Base-by-base conservation (phyloP, 345 rosid species). In the Camelina hispida region DNA sequence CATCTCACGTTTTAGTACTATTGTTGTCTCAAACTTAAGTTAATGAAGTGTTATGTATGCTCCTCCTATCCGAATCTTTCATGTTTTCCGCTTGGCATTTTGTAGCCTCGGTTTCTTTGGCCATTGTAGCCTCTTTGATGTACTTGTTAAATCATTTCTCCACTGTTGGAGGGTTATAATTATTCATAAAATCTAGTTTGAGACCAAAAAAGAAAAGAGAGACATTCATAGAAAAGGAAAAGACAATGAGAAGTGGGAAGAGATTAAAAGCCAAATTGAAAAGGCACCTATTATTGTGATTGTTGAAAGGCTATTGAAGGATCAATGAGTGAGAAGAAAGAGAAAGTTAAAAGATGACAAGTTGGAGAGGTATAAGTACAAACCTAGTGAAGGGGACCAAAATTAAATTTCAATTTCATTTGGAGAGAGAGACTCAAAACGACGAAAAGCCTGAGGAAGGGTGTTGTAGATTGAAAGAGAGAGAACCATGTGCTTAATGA, bases 231-330 rank as follows among this genome's bases (percentile, higher is more conserved):
- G 30, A 11, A 22, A 23, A 23, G 58, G 15, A 53, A 53, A 53
- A 53, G 10, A 53, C 34, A 53, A 53, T 22, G 58, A 53, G 16
- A 53, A 53, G 58, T 53, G 58, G 58, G 34, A 53, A 12, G 56
- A 20, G 15, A 53, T 12, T 53, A 53, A 7, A 53, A 23, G 58
- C 58, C 34, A 53, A 23, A 13, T 23, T 54, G 35, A 23, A 23
- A 10, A 53, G 58, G 13, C 10, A 25, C 32, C 58, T 11, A 2
- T 54, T 54, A 28, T 23, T 32, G 32, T 12, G 16, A 54, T 13
- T 54, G n/a, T 23, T 12, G 58, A 53, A 22, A 53, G 34, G 58
- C 52, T 47, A n/a, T 47, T 47, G 52, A 48, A 48, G 4, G 58
- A 53, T 12, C 16, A 54, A 54, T 1, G 16, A 12, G 5, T 54